Evolutionary conservation across 1,284 basidiomycete genomes (phyloP).

Genomic region (Neonothopanus nambi): DNA sequence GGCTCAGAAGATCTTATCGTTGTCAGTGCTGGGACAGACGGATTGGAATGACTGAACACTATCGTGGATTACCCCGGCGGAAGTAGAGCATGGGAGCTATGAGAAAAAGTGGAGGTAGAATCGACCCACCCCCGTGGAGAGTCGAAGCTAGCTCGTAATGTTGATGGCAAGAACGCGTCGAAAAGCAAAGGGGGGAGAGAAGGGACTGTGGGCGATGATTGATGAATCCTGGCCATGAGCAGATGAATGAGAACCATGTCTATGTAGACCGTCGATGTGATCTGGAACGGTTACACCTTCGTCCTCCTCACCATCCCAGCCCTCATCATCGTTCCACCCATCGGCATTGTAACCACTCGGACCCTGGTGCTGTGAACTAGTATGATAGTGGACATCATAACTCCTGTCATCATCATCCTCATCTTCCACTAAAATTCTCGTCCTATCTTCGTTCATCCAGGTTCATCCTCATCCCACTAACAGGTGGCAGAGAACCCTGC

Average conservation of each 20-base stretch:
- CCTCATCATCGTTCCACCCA: no score
- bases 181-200: constrained; percentile 65
- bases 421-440: constrained; percentile 67
- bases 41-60: constrained; percentile 81
- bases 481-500: constrained; percentile 44
- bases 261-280: no score
- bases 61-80: constrained; percentile 19
- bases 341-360: no score
- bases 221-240: no score
- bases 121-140: constrained; percentile 25
- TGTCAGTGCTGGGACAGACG: constrained; percentile 86
- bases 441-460: constrained; percentile 68
- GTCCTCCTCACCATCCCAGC: no score
- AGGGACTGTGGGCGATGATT: constrained; percentile 32
- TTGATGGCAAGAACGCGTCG: constrained; percentile 39
- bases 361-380: constrained; percentile 31
- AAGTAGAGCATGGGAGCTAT: constrained; percentile 24
- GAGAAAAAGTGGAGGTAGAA: constrained; percentile 14
- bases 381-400: constrained; percentile 43
- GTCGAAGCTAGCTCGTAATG: constrained; percentile 12
- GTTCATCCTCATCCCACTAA: constrained; percentile 38
- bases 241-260: no score
- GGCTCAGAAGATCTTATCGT: constrained; percentile 46
- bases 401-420: constrained; percentile 69
- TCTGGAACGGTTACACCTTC: no score